Base-by-base conservation (phyloP, 331 rosid species). In the Erythrophleum ivorense region DNA sequence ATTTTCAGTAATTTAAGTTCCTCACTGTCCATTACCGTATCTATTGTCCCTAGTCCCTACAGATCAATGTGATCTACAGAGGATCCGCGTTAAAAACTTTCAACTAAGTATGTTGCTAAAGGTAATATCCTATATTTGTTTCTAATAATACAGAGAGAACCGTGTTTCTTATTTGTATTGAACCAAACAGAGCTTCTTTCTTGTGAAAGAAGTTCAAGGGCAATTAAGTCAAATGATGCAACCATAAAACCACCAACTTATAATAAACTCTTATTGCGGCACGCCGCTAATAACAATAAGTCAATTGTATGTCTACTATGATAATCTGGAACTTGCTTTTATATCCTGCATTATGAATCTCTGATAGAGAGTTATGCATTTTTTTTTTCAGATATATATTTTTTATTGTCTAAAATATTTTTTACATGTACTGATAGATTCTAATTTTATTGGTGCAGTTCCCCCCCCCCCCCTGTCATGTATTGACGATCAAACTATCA, bases 81-180 rank as follows among this genome's bases (percentile, higher is more conserved):
- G 29, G 29, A 24, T 24, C 29, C 29, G 29, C 29, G 29, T 24
- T 24, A 24, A 24, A 33, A 33, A 15, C 46, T 2, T 33, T 15
- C 33, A 50, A 72, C 8, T 72, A 16, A 38, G 63, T 33, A 7
- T 16, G 55, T 16, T 1, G 33, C 13, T 9, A 5, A 46, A 70
- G 57, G 49, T 72, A 72, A 15, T 34, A n/a, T 73, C 36, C 50
- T 24, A 36, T 55, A 34, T 55, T 73, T 18, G 19, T n/a, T 73
- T 53, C 52, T 13, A 15, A n/a, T 54, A n/a, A 54, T 49, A 8
- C 62, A 13, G 7, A 12, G 24, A 71, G 24, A 73, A 9, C 64
- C 12, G 64, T 21, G 13, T 34, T 48, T 33, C n/a, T 15, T 34
- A 16, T 52, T 29, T 7, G 2, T 16, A 74, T 74, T 16, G 19